Base-by-base conservation (phyloP, 2,329 filamentous ascomycete species). In the Microdochium trichocladiopsis region DNA sequence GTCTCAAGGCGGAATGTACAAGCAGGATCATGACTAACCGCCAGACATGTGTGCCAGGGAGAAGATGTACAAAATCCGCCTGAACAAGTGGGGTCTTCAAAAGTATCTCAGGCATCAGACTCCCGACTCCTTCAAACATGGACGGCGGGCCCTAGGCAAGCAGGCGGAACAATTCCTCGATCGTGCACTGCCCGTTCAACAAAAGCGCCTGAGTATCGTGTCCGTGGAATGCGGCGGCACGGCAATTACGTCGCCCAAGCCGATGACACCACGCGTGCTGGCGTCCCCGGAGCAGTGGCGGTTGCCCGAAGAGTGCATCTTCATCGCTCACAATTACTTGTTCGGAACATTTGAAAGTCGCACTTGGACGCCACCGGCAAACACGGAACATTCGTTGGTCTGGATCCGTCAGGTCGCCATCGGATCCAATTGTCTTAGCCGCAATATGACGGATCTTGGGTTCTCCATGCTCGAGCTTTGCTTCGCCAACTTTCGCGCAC, bases 41-140 rank as follows among this genome's bases (percentile, higher is more conserved):
- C 4, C 41, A n/a, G 10, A 9, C 41, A 31, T 14, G 28, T 8
- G 16, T 45, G 10, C 8, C 24, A 60, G 58, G 31, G 57, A 58
- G 37, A 61, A 60, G 48, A 60, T 61, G 59, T 61, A 58, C 25
- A 61, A 61, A 51, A 57, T 56, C 49, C 56, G 56, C 11, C 58
- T 61, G 51, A 56, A 56, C 36, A 57, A 54, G 50, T 61, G 59
- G 59, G 57, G 59, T 37, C 25, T 61, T 18, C 57, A 61, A 47
- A 61, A 61, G 53, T 59, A 61, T 51, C 52, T 60, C 25, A 53
- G 53, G 18, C 56, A 57, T 36, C 53, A 37, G 55, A 56, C 47
- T 54, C 55, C 28, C 52, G 41, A 45, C n/a, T 45, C 41, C 4
- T 45, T 45, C 18, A 21, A 12, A 18, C 41, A 45, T 18, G 41